Evolutionary conservation across 2,329 filamentous ascomycete genomes (phyloP).

Genomic region (Simplicillium aogashimaense): DNA sequence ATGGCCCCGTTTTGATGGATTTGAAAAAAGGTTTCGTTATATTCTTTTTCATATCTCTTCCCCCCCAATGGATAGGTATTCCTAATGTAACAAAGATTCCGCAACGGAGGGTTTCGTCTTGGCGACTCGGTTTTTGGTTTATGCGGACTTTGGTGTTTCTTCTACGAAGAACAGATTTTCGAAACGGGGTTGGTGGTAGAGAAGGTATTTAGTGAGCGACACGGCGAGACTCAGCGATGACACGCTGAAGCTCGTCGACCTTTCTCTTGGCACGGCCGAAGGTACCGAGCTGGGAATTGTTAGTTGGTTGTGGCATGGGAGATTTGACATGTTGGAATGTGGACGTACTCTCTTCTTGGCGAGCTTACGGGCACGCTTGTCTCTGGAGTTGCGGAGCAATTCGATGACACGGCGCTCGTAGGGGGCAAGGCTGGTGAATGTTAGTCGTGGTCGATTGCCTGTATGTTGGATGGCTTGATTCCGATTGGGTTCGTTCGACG

Average conservation of each 20-base stretch:
- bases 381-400: slow-evolving; percentile 97
- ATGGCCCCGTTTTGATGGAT: slow-evolving; percentile 4
- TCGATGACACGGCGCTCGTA: slow-evolving; percentile 99
- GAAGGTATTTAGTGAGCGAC: slow-evolving; percentile 41
- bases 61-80: not conserved
- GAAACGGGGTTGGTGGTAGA: too few species aligned
- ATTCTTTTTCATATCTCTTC: not conserved
- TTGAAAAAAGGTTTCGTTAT: slow-evolving; percentile 4
- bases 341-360: slow-evolving; percentile 92
- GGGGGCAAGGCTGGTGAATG: slow-evolving; percentile 58
- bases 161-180: not conserved
- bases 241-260: slow-evolving; percentile 97
- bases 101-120: not conserved
- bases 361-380: slow-evolving; percentile 98
- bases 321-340: not conserved
- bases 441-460: slow-evolving; percentile 16
- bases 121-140: not conserved
- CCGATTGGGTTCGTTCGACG: not conserved
- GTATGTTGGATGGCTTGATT: not conserved
- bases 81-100: not conserved
- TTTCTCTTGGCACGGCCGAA: slow-evolving; percentile 98
- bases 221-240: slow-evolving; percentile 91
- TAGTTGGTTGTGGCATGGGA: slow-evolving; percentile 11
- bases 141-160: not conserved
- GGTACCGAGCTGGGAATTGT: slow-evolving; percentile 68